These are phyloP conservation scores for Jaltomata sinuosa DNA, from an alignment of 257 asterid genomes.

Conservation along the genomic window DNA sequence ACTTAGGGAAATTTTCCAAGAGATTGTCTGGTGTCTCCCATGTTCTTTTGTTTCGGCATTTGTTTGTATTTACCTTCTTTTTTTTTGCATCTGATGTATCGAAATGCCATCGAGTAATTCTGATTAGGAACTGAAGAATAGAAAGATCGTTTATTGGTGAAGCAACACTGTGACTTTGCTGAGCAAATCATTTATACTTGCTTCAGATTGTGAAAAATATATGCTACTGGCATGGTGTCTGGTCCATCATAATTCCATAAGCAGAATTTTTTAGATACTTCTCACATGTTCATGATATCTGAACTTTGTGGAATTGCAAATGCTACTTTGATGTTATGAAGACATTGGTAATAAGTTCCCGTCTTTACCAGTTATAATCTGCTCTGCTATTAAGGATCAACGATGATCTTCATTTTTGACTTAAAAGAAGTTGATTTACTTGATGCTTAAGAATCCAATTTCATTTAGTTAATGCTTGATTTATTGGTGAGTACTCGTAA, in stretches of 20 bases:
- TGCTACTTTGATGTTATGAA: neutral
- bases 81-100: neutral
- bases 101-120: neutral
- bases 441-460: neutral
- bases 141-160: neutral
- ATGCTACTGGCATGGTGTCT: slow-evolving; percentile 1
- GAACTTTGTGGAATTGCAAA: neutral
- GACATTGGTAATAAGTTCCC: neutral
- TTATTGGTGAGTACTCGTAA: neutral
- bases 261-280: neutral
- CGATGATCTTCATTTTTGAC: neutral
- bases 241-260: neutral
- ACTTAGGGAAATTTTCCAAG: neutral
- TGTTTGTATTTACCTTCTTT: neutral
- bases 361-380: neutral
- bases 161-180: neutral
- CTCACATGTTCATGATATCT: neutral
- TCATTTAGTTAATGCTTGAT: neutral
- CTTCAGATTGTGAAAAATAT: neutral
- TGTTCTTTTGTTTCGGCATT: neutral
- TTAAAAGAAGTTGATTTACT: neutral
- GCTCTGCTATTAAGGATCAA: neutral
- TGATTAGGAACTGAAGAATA: neutral
- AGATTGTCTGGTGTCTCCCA: neutral
- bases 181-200: neutral